Percentiles rank a stretch among this genome's conserved stretches.
phyloP scores from a whole-genome alignment of 768 basidiomycete species.

The Jaapia argillacea region DNA sequence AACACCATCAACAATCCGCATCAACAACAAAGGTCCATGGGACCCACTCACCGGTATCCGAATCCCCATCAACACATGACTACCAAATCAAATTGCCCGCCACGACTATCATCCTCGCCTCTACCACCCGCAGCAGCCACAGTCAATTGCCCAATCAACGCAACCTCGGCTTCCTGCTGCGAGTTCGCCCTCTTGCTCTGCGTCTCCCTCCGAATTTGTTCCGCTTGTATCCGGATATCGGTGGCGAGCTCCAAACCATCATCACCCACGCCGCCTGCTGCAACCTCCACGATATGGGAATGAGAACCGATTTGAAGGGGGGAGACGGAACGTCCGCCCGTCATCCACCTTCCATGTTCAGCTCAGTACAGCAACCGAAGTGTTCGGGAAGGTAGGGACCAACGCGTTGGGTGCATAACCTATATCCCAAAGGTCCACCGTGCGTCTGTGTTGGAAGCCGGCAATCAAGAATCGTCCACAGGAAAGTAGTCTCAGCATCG shows the following conservation, averaged over 20 bases:
- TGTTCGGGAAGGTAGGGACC: too few relatives aligned
- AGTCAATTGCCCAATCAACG: constrained; percentile 27
- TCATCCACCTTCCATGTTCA: constrained; percentile 6
- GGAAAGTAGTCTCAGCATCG: too few relatives aligned
- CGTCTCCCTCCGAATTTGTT: constrained; percentile 75
- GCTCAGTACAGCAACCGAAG: too few relatives aligned
- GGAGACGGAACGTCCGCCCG: too few relatives aligned
- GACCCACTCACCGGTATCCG: constrained; percentile 71
- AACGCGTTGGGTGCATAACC: too few relatives aligned
- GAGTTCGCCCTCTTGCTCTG: constrained; percentile 61
- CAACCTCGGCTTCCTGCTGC: constrained; percentile 53
- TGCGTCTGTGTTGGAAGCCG: too few relatives aligned
- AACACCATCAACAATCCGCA: too few relatives aligned
- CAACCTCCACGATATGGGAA: constrained; percentile 7
- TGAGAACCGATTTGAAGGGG: constrained; percentile 24
- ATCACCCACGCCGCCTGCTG: constrained; percentile 25
- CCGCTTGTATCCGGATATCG: constrained; percentile 85
- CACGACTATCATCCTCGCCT: constrained; percentile 48
- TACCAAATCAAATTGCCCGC: constrained; percentile 98
- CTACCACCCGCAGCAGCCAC: constrained; percentile 13
- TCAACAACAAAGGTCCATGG: constrained; percentile 2
- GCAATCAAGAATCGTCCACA: too few relatives aligned
- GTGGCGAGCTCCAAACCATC: constrained; percentile 50
- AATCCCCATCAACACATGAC: constrained; percentile 98
- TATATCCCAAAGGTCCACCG: too few relatives aligned